Evolutionary conservation across 208 protist genomes (phyloP).

Genomic region (Naegleria lovaniensis): DNA sequence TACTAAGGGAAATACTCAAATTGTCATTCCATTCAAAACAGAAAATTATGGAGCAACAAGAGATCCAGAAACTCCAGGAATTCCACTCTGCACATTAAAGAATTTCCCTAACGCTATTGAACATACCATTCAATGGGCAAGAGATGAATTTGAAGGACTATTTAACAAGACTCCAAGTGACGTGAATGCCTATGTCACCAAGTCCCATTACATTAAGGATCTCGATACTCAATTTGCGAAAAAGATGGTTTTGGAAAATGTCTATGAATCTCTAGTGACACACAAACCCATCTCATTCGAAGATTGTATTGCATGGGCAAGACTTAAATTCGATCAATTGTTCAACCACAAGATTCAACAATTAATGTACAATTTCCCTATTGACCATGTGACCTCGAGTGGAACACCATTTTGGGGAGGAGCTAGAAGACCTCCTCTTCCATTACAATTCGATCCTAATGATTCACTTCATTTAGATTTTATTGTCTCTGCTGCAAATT

Average conservation of each 20-base stretch:
- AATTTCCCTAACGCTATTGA: constrained; percentile 99
- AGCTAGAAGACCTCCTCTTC: constrained; percentile 72
- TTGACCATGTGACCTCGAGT: constrained; percentile 81
- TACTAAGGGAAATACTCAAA: constrained; percentile 95
- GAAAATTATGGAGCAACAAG: constrained; percentile 93
- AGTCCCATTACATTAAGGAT: constrained; percentile 51
- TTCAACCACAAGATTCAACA: constrained; percentile 91
- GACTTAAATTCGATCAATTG: constrained; percentile 84
- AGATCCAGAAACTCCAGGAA: constrained; percentile 95
- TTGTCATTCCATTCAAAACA: constrained; percentile 92
- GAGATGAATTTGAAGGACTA: constrained; percentile 76
- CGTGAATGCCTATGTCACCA: constrained; percentile 72
- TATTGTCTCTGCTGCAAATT: constrained; percentile 64
- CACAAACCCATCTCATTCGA: constrained; percentile 67
- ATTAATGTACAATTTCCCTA: constrained; percentile 95
- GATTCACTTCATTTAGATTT: constrained; percentile 59
- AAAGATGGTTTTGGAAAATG: constrained; percentile 56
- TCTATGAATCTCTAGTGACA: constrained; percentile 44
- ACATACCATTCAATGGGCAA: constrained; percentile 94
- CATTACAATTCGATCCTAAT: constrained; percentile 57
- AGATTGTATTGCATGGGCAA: constrained; percentile 88
- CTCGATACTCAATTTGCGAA: constrained; percentile 64
- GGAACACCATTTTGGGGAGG: constrained; percentile 82
- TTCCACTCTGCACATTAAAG: constrained; percentile 99
- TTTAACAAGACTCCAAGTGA: constrained; percentile 63